These are phyloP conservation scores for Populus davidiana DNA, from an alignment of 345 rosid species.

Conservation along the genomic window DNA sequence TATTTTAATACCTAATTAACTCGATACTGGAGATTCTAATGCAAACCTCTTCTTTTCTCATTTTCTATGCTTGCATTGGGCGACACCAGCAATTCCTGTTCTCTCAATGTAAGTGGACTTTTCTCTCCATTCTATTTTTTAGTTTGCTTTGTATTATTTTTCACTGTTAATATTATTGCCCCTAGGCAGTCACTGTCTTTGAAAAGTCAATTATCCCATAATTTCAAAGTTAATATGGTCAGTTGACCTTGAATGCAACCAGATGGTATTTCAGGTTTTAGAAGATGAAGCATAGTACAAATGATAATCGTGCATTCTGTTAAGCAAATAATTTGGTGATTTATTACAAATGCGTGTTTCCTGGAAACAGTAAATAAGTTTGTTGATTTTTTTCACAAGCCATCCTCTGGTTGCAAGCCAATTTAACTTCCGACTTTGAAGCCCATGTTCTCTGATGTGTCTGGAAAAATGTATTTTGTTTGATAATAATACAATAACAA, in stretches of 20 bases:
- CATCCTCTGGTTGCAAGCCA: neutral
- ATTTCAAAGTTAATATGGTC: neutral
- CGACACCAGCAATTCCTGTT: slow-evolving; percentile 86
- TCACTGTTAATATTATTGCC: neutral
- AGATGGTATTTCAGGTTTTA: neutral
- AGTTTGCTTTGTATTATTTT: neutral
- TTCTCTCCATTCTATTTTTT: neutral
- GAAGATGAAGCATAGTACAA: neutral
- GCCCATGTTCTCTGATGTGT: neutral
- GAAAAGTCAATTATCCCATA: neutral
- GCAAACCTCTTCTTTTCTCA: slow-evolving; percentile 25
- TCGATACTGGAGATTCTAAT: slow-evolving; percentile 28
- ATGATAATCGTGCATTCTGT: neutral
- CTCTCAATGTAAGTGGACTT: slow-evolving; percentile 81
- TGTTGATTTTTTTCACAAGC: neutral
- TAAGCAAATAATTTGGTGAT: neutral
- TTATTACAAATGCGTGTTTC: neutral
- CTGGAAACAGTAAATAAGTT: neutral
- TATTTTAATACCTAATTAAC: neutral
- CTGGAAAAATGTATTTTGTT: neutral
- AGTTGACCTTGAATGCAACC: neutral
- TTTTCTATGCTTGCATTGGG: slow-evolving; percentile 41
- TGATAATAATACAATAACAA: neutral
- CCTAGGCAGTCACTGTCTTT: neutral
- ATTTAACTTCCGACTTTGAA: neutral